Evolutionary conservation across 2,329 filamentous ascomycete species (phyloP), one percentile per base, ranked within the genome.

Genomic region (Coniella lustricola): DNA sequence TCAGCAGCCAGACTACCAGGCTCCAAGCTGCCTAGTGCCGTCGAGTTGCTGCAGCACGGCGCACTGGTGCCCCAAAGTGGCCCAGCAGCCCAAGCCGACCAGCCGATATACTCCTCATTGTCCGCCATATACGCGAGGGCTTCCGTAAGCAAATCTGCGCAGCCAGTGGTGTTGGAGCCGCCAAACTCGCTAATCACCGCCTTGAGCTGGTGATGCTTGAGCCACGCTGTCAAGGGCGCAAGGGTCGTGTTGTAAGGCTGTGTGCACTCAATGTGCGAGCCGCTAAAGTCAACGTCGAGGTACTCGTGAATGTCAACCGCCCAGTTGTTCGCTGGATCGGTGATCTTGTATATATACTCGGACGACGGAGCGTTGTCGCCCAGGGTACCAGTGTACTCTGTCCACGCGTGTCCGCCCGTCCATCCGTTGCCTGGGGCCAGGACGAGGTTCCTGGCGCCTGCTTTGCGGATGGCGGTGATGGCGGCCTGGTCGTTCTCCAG

Each of bases 301-400:
- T 75, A 75, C 57, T 74, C 68, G 58, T 76, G 72, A 56, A 75
- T 72, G 53, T 75, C 72, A 41, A 75, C 67, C 4, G 71, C 72
- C 44, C 68, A 71, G 57, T 76, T 76, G 45, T 69, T 68, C 3
- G 63, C 48, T 8, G 72, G 71, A 52, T 75, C 73, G n/a, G 51
- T 58, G 44, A 75, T 67, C 47, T 67, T 60, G 47, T 68, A 62
- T 48, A 76, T 57, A 14, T 63, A 61, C 1, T 65, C 62, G 44
- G 66, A 69, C 20, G 55, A 66, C 14, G 62, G 43, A 46, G 63
- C 63, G 3, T 64, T 65, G 22, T 71, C 67, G 36, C 63, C 56
- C 9, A 33, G 17, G 14, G 32, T 29, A 9, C 66, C 65, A 39
- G 61, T 45, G 46, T 46, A 62, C 44, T 72, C 54, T 1, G 70